Base-by-base conservation (phyloP, 1,284 basidiomycete species). In the Melampsora americana region DNA sequence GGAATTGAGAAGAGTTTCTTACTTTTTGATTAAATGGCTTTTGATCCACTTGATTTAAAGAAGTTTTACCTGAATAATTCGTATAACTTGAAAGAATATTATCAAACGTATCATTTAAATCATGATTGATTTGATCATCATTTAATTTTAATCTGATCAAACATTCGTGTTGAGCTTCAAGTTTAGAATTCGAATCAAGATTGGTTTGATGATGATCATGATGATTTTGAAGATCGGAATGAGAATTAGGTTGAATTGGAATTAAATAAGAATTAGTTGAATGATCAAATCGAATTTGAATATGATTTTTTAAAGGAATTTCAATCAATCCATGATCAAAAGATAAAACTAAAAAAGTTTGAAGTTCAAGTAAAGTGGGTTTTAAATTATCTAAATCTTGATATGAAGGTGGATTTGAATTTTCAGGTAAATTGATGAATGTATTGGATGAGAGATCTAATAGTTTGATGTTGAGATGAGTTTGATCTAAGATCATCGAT, bases 321-420 rank as follows among this genome's bases (percentile, higher is more conserved):
- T 76, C 73, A 16, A 76, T 76, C n/a, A 69, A 44, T 11, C 64
- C 73, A 48, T 67, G 23, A 18, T 62, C 62, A 30, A 76, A 12
- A 16, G 73, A 76, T 53, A 76, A 53, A n/a, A 76, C 59, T 7
- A 76, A 66, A 32, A 56, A 76, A 32, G 73, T 76, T 23, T 56
- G 6, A 14, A 56, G n/a, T 5, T 74, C 50, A 11, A 69, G 5
- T 14, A 56, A 50, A 35, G 66, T 39, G 35, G 56, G 39, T 23
- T 5, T n/a, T 28, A 20, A 46, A 3, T 28, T 30, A 1, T 60
- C 6, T 14, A 39, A 18, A 46, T 23, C n/a, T 23, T 16, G 35
- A 26, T n/a, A n/a, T 39, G 71, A 35, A 66, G 6, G 65, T 16
- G 20, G 66, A 46, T 44, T 35, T 62, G 73, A 64, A 20, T n/a